Percentiles rank a stretch among this genome's conserved stretches.
phyloP scores from a whole-genome alignment of 1,284 basidiomycete genomes.

The Rhizoctonia solani region DNA sequence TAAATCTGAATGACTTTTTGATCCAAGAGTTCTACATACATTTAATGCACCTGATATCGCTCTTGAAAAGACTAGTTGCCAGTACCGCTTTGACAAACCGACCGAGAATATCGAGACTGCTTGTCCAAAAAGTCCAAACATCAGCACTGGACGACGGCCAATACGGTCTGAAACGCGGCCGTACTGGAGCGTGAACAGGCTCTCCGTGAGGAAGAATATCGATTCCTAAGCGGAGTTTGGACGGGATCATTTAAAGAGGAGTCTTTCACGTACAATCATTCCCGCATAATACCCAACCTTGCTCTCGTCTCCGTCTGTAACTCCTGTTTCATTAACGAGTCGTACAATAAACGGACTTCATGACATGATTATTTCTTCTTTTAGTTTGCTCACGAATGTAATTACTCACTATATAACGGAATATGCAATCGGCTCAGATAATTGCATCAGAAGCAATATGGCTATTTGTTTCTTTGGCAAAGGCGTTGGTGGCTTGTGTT shows the following conservation, averaged over 20 bases:
- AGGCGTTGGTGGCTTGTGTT: too few species aligned
- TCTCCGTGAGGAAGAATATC: constrained; percentile 70
- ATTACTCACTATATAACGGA: too few species aligned
- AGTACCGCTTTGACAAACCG: constrained; percentile 69
- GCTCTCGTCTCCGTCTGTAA: constrained; percentile 60
- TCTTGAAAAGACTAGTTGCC: constrained; percentile 57
- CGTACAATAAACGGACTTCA: constrained; percentile 42
- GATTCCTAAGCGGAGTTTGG: constrained; percentile 57
- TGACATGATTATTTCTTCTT: too few species aligned
- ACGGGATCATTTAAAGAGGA: constrained; percentile 46
- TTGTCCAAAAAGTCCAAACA: constrained; percentile 66
- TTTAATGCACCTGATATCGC: constrained; percentile 59
- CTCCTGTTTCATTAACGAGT: constrained; percentile 63
- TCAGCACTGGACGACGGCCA: constrained; percentile 71
- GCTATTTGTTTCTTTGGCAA: too few species aligned
- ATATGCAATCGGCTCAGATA: too few species aligned
- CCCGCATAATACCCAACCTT: constrained; percentile 70
- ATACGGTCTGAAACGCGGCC: constrained; percentile 70
- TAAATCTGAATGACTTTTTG: constrained; percentile 22
- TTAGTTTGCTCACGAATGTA: too few species aligned
- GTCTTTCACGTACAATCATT: constrained; percentile 54
- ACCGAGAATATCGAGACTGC: constrained; percentile 71
- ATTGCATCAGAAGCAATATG: too few species aligned
- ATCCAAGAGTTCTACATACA: constrained; percentile 40
- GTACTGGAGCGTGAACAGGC: constrained; percentile 60